Percentiles rank a stretch among this genome's conserved stretches.
Evolutionary conservation across 1,284 basidiomycete species (phyloP).

Genomic region (Fomitopsis betulina): DNA sequence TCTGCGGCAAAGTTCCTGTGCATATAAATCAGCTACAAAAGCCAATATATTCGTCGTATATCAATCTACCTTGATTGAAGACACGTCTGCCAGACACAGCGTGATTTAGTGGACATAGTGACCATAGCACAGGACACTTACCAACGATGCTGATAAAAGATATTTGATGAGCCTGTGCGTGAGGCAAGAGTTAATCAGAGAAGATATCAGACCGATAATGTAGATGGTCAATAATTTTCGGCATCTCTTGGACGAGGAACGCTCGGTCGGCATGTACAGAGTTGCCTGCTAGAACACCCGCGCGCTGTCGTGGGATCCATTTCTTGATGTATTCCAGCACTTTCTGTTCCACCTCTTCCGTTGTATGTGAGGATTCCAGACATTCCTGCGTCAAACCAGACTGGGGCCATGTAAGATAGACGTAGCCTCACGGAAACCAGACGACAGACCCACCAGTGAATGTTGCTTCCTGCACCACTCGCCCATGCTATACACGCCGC

Average conservation of each 20-base stretch:
- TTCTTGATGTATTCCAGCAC: slow-evolving; percentile 68
- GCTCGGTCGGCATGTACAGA: slow-evolving; percentile 75
- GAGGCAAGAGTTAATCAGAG: not conserved
- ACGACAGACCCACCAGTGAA: slow-evolving; percentile 42
- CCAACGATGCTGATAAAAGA: slow-evolving; percentile 16
- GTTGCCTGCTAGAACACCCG: slow-evolving; percentile 74
- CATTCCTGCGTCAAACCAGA: slow-evolving; percentile 72
- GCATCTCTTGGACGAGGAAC: slow-evolving; percentile 76
- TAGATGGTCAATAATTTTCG: slow-evolving; percentile 66
- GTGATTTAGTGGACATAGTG: not conserved
- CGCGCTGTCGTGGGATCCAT: slow-evolving; percentile 61
- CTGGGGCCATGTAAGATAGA: slow-evolving; percentile 29
- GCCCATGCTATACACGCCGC: slow-evolving; percentile 51
- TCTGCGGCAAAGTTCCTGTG: slow-evolving; percentile 65
- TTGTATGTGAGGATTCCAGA: slow-evolving; percentile 54
- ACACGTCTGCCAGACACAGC: slow-evolving; percentile 52
- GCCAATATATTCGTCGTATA: not conserved
- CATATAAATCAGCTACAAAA: not conserved
- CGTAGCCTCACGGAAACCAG: not conserved
- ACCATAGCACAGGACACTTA: slow-evolving; percentile 3
- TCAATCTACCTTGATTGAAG: slow-evolving; percentile 64
- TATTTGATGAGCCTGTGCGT: not conserved
- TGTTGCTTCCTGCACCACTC: slow-evolving; percentile 77
- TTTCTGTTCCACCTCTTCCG: slow-evolving; percentile 47
- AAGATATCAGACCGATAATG: slow-evolving; percentile 61